Evolutionary conservation across 2,329 filamentous ascomycete species (phyloP).

Genomic region (Paracoccidioides brasiliensis): DNA sequence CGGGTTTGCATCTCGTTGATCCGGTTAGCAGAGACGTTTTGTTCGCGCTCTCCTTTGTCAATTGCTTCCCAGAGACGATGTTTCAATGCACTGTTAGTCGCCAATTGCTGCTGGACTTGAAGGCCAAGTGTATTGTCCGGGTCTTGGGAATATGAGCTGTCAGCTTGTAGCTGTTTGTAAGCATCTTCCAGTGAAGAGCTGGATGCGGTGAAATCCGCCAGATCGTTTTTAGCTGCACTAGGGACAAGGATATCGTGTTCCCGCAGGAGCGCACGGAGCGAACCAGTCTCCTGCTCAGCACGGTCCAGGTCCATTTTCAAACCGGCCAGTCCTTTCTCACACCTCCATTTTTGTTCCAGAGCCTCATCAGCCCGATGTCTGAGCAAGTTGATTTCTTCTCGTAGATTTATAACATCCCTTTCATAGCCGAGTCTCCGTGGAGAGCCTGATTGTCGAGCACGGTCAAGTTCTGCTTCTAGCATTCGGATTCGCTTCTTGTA

Average conservation of each 20-base stretch:
- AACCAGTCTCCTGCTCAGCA: constrained; percentile 80
- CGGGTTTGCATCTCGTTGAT: constrained; percentile 74
- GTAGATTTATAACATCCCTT: constrained; percentile 63
- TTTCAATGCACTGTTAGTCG: constrained; percentile 63
- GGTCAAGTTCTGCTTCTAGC: constrained; percentile 66
- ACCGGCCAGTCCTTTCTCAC: constrained; percentile 76
- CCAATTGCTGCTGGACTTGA: constrained; percentile 68
- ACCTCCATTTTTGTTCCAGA: constrained; percentile 89
- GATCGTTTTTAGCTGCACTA: constrained; percentile 32
- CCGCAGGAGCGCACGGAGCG: constrained; percentile 62
- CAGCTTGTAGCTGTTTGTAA: constrained; percentile 58
- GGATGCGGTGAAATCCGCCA: constrained; percentile 41
- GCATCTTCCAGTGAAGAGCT: constrained; percentile 61
- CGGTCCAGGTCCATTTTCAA: constrained; percentile 95
- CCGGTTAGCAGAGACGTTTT: constrained; percentile 63
- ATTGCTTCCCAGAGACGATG: constrained; percentile 67
- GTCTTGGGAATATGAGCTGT: constrained; percentile 48
- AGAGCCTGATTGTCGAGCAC: constrained; percentile 50
- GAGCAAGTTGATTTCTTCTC: constrained; percentile 72
- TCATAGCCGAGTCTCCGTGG: constrained; percentile 70
- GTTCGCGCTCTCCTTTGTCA: constrained; percentile 68
- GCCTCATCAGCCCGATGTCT: constrained; percentile 84
- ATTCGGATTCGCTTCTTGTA: constrained; percentile 67
- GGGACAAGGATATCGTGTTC: constrained; percentile 71
- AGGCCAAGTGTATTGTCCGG: constrained; percentile 46